Evolutionary conservation across 306 rosid species (phyloP).

Genomic region (Gastrolobium bilobum): DNA sequence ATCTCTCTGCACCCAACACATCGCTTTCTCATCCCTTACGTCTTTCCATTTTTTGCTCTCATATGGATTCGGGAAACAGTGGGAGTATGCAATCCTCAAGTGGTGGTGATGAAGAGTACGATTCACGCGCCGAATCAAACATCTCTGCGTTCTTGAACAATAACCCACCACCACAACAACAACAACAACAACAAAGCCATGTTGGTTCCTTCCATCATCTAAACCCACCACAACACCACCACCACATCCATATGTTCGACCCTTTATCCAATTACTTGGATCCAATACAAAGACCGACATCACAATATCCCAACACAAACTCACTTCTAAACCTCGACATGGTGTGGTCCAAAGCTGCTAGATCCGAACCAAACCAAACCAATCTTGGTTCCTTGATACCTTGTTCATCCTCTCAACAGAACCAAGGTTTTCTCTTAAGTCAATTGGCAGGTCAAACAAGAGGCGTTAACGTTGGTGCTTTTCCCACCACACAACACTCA

Average conservation of each 20-base stretch:
- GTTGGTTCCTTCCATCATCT: background rate
- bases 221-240: background rate
- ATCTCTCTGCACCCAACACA: constrained; percentile 45
- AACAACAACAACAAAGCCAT: background rate
- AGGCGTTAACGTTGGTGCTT: constrained; percentile 22
- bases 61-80: constrained; percentile 94
- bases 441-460: constrained; percentile 57
- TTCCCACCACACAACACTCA: constrained; percentile 47
- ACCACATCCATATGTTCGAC: constrained; percentile 53
- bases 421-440: constrained; percentile 55
- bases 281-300: constrained; percentile 51
- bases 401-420: constrained; percentile 39
- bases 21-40: constrained; percentile 41
- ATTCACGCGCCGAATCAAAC: constrained; percentile 72
- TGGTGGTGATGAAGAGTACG: constrained; percentile 88
- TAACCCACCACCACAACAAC: constrained; percentile 1
- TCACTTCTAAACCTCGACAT: constrained; percentile 60
- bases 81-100: constrained; percentile 94
- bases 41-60: constrained; percentile 46
- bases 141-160: constrained; percentile 63
- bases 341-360: constrained; percentile 62
- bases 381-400: constrained; percentile 57
- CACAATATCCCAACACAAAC: constrained; percentile 48
- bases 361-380: constrained; percentile 66
- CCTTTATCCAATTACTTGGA: constrained; percentile 72